Evolutionary conservation across 495 filamentous ascomycete genomes (phyloP), one percentile per base, ranked within the genome.

Genomic region (Hypoxylon lienhwacheense): DNA sequence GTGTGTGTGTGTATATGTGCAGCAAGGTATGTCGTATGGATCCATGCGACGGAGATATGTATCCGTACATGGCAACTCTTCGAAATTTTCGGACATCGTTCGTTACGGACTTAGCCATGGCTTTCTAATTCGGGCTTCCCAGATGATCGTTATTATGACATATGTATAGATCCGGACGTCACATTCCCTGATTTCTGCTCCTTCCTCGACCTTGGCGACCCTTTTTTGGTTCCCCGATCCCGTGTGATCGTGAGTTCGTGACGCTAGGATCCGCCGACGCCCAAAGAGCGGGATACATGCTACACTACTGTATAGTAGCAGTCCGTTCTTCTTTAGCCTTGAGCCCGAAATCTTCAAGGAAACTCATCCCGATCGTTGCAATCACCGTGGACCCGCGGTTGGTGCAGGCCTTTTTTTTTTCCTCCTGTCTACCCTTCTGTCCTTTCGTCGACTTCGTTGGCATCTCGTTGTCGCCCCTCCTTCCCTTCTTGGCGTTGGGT

Each of bases 231-330:
- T 31, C 32, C 28, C 26, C 25, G 25, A 31, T 15, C 12, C 28
- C 25, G 41, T 47, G 51, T 42, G 50, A 54, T 51, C 32, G 36
- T 50, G 40, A 44, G 44, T 39, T 54, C 50, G 45, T 55, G n/a
- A n/a, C n/a, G n/a, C n/a, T n/a, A n/a, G n/a, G n/a, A 35, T 61
- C 57, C 51, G 51, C 45, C 50, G 51, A 61, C 40, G 39, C 50
- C 57, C n/a, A n/a, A n/a, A n/a, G n/a, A n/a, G n/a, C n/a, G n/a
- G n/a, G n/a, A n/a, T n/a, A n/a, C n/a, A n/a, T n/a, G n/a, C n/a
- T n/a, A n/a, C n/a, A n/a, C n/a, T n/a, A n/a, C n/a, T n/a, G n/a
- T n/a, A n/a, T n/a, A n/a, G n/a, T n/a, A n/a, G n/a, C n/a, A n/a
- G n/a, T n/a, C 40, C 10, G 8, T 29, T 22, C 7, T 31, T 24